phyloP scores from a whole-genome alignment of 1,284 basidiomycete genomes.

The Cryptococcus sp. region DNA sequence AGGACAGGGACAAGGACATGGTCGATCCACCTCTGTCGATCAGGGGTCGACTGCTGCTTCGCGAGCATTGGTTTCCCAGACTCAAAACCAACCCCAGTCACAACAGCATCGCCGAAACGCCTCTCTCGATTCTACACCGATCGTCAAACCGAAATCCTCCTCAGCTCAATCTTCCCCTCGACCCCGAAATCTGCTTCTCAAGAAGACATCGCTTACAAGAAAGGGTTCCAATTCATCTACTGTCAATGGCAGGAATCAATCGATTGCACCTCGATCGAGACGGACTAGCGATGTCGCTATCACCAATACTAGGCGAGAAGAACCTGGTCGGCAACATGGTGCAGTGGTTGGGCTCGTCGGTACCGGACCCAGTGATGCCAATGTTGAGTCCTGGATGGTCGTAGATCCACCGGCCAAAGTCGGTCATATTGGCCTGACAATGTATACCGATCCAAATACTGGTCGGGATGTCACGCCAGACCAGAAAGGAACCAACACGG shows the following conservation, averaged over 20 bases:
- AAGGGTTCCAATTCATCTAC: background rate
- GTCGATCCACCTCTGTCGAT: background rate
- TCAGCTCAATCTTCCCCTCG: conserved; percentile 7
- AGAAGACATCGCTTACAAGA: conserved; percentile 19
- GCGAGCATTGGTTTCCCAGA: background rate
- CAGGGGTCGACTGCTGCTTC: background rate
- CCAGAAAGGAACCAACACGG: background rate
- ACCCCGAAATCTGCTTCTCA: conserved; percentile 22
- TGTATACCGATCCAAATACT: background rate
- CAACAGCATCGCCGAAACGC: background rate
- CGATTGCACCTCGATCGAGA: background rate
- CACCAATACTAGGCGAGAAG: background rate
- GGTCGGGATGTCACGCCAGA: too few relatives aligned
- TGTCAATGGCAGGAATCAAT: background rate
- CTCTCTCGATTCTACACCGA: background rate
- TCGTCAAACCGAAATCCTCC: conserved; percentile 3
- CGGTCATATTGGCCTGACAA: background rate
- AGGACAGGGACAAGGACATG: background rate
- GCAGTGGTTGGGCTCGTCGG: too few relatives aligned
- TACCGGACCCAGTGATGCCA: too few relatives aligned
- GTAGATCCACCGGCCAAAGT: background rate
- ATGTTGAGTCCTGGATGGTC: background rate
- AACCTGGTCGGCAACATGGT: background rate
- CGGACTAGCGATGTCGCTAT: background rate
- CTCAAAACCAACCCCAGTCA: too few relatives aligned